Conservation (phyloP, 768 basidiomycete genomes). For the Termitomyces eurrhizus region DNA sequence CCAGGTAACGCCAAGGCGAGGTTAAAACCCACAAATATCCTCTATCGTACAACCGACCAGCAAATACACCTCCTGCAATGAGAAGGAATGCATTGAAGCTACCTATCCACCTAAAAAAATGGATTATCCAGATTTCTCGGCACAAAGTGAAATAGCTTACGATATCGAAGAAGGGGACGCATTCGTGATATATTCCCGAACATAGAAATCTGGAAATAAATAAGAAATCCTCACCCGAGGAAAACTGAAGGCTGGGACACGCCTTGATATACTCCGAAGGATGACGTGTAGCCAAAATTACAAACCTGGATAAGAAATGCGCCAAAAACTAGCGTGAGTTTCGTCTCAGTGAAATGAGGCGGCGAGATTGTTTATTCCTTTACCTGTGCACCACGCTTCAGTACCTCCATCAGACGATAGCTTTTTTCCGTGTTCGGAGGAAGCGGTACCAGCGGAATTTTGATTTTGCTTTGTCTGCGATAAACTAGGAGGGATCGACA, state of each 20-base stretch:
- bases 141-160: constrained; percentile 18
- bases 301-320: constrained; percentile 31
- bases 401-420: too few relatives aligned
- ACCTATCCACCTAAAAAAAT: constrained; percentile 19
- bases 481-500: too few relatives aligned
- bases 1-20: neutral
- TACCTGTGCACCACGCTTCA: too few relatives aligned
- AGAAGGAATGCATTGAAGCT: constrained; percentile 41
- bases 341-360: too few relatives aligned
- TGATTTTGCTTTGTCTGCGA: too few relatives aligned
- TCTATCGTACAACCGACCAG: constrained; percentile 41
- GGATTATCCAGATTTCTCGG: too few relatives aligned
- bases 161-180: constrained; percentile 35
- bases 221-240: too few relatives aligned
- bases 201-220: constrained; percentile 32
- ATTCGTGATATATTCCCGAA: constrained; percentile 31
- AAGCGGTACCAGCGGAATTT: too few relatives aligned
- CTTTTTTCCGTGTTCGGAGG: too few relatives aligned
- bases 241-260: neutral
- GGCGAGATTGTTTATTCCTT: too few relatives aligned
- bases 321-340: neutral
- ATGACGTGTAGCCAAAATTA: constrained; percentile 32
- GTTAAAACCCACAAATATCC: constrained; percentile 39
- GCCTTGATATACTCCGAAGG: constrained; percentile 45
- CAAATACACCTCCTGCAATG: constrained; percentile 34